These are phyloP conservation scores for Clitopilus hobsonii DNA, from an alignment of 768 basidiomycete genomes.

Conservation along the genomic window DNA sequence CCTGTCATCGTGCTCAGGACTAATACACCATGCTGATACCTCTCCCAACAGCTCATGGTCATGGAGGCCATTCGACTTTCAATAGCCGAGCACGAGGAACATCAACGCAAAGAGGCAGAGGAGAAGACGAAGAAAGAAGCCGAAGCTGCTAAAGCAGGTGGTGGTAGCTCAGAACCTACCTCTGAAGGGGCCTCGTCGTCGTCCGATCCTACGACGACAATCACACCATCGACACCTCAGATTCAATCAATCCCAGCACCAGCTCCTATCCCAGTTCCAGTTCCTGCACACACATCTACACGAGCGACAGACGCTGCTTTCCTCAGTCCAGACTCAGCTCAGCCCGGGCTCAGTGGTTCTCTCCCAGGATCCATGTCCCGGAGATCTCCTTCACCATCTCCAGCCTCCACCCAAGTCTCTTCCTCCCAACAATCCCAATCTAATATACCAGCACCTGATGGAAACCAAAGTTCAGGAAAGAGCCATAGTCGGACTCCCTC, in stretches of 20 bases:
- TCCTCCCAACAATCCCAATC: not conserved
- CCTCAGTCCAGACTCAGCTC: not conserved
- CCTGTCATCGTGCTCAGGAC: conserved; percentile 8
- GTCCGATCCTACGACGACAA: conserved; percentile 15
- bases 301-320: not conserved
- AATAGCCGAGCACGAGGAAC: conserved; percentile 91
- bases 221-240: conserved; percentile 9
- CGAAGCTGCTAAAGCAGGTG: conserved; percentile 21
- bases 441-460: not conserved
- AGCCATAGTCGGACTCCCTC: conserved; percentile 26
- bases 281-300: not conserved
- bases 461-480: conserved; percentile 16
- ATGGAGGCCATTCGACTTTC: conserved; percentile 99
- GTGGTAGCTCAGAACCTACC: not conserved
- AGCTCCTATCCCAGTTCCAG: not conserved
- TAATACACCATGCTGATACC: not conserved
- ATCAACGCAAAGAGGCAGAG: conserved; percentile 73
- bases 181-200: conserved; percentile 14
- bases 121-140: conserved; percentile 56
- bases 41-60: conserved; percentile 76
- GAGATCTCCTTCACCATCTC: conserved; percentile 23
- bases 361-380: conserved; percentile 25
- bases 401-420: conserved; percentile 4
- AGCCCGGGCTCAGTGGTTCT: conserved; percentile 15
- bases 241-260: not conserved